Evolutionary conservation across 805 yeast species (phyloP).

Genomic region (Yamadazyma olivae): DNA sequence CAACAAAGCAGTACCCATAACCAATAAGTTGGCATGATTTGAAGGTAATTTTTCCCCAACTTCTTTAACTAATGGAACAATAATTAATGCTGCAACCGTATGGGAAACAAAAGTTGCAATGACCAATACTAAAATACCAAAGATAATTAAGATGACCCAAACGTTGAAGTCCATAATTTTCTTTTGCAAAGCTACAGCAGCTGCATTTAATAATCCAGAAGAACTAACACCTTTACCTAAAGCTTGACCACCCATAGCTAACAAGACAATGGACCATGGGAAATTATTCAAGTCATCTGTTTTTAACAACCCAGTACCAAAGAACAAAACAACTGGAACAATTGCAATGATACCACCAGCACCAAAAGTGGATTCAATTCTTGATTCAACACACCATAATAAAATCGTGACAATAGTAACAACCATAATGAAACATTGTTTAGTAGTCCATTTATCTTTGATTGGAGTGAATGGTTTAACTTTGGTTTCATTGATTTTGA

Average conservation of each 20-base stretch:
- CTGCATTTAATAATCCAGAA: slow-evolving; percentile 45
- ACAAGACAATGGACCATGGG: slow-evolving; percentile 53
- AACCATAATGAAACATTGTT: slow-evolving; percentile 40
- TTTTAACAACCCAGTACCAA: slow-evolving; percentile 48
- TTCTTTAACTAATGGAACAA: slow-evolving; percentile 40
- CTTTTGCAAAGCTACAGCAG: slow-evolving; percentile 43
- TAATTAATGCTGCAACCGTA: slow-evolving; percentile 43
- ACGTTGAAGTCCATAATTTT: slow-evolving; percentile 41
- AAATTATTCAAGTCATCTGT: slow-evolving; percentile 48
- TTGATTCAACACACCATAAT: slow-evolving; percentile 48
- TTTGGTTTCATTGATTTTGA: slow-evolving; percentile 47
- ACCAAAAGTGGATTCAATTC: slow-evolving; percentile 43
- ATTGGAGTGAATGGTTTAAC: slow-evolving; percentile 49
- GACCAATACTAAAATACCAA: slow-evolving; percentile 38
- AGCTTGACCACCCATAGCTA: slow-evolving; percentile 57
- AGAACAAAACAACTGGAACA: slow-evolving; percentile 46
- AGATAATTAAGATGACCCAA: slow-evolving; percentile 44
- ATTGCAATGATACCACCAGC: slow-evolving; percentile 47
- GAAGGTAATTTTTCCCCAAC: slow-evolving; percentile 35
- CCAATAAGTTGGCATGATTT: slow-evolving; percentile 37
- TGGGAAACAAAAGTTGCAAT: slow-evolving; percentile 44
- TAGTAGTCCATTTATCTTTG: slow-evolving; percentile 40
- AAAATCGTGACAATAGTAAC: slow-evolving; percentile 45
- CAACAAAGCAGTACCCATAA: slow-evolving; percentile 40
- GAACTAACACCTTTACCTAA: slow-evolving; percentile 50